These are phyloP conservation scores for Naganishia onofrii DNA, from an alignment of 768 basidiomycete genomes.

Conservation along the genomic window DNA sequence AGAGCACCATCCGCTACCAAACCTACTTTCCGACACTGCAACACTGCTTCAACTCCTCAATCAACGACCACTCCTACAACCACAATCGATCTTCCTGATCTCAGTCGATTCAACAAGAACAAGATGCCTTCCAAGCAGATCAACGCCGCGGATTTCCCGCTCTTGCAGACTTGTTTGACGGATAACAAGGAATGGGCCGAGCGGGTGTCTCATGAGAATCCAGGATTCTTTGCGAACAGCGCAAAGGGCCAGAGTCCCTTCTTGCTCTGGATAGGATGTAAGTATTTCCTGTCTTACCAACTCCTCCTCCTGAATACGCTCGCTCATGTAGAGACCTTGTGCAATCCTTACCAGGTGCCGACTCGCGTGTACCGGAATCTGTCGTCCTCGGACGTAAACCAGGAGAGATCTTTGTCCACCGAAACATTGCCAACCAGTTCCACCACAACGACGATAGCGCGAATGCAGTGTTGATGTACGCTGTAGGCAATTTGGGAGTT, in stretches of 20 bases:
- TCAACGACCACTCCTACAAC: neutral
- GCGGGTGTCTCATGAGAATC: conserved; percentile 60
- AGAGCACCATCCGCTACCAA: neutral
- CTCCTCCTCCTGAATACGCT: neutral
- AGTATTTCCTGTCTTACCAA: conserved; percentile 1
- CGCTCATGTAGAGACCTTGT: neutral
- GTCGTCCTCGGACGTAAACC: conserved; percentile 59
- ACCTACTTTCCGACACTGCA: neutral
- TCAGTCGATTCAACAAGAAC: conserved; percentile 13
- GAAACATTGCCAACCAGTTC: conserved; percentile 89
- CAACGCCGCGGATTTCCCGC: conserved; percentile 43
- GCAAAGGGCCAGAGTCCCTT: conserved; percentile 60
- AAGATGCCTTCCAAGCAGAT: conserved; percentile 21
- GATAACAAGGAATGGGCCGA: conserved; percentile 70
- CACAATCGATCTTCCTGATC: conserved; percentile 5
- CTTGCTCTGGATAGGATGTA: conserved; percentile 51
- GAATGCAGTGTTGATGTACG: conserved; percentile 70
- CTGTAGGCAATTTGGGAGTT: conserved; percentile 67
- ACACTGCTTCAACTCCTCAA: neutral
- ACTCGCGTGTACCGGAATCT: conserved; percentile 79
- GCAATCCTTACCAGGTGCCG: conserved; percentile 55
- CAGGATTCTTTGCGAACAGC: conserved; percentile 63
- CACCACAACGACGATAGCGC: conserved; percentile 69
- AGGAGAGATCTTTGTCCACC: conserved; percentile 75
- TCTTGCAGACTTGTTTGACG: conserved; percentile 54